Conservation (phyloP, 768 basidiomycete genomes). For the Dentipellis sp. region DNA sequence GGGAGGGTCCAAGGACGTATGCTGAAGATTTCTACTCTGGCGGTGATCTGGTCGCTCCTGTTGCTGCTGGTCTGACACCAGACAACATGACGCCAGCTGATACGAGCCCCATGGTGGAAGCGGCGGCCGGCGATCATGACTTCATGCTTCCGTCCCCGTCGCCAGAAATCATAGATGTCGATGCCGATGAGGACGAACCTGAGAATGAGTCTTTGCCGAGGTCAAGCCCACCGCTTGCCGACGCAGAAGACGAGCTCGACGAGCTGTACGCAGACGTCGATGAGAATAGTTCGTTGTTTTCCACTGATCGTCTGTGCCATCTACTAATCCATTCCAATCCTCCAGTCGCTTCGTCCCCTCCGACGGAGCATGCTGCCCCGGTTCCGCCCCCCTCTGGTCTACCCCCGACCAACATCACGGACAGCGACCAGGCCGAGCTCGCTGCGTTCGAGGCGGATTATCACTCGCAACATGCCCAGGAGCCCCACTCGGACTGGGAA, state of each 20-base stretch:
- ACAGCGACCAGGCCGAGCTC: neutral
- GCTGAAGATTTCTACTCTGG: constrained; percentile 38
- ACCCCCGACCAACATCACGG: neutral
- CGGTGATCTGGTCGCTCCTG: constrained; percentile 23
- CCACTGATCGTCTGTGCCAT: neutral
- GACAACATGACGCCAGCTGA: constrained; percentile 10
- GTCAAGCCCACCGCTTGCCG: neutral
- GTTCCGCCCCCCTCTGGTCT: neutral
- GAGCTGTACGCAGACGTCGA: neutral
- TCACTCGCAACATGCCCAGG: neutral
- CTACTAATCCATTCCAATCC: neutral
- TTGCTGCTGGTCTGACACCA: constrained; percentile 7
- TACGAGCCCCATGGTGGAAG: neutral
- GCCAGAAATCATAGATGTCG: neutral
- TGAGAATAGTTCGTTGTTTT: neutral
- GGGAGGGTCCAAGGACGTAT: constrained; percentile 29
- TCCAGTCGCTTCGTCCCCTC: too few relatives aligned
- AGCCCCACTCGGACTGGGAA: neutral
- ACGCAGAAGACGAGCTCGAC: neutral
- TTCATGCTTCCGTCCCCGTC: neutral
- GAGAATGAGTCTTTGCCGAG: neutral
- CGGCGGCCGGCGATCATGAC: neutral
- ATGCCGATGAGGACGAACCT: neutral
- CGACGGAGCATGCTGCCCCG: too few relatives aligned
- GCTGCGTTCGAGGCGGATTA: neutral